Conservation (phyloP, 345 rosid genomes). For the Acer negundo region DNA sequence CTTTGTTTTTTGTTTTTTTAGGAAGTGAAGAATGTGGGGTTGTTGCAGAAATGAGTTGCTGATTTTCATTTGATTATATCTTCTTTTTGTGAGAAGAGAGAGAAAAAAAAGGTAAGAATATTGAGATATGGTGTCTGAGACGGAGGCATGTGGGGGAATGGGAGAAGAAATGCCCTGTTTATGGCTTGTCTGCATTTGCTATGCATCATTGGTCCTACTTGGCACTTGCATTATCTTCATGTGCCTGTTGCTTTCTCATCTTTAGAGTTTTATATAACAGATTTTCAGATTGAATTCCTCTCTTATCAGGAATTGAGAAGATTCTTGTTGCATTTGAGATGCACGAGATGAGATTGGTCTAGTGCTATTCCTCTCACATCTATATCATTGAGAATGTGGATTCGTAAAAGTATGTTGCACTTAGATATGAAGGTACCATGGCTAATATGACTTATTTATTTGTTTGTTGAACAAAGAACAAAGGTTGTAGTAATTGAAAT, state of each 20-base stretch:
- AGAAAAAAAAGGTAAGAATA: constrained; percentile 2
- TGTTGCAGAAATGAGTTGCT: too few species aligned
- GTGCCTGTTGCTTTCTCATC: not conserved
- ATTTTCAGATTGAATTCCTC: not conserved
- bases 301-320: too few species aligned
- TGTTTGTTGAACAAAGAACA: too few species aligned
- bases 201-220: constrained; percentile 26
- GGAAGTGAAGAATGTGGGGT: not conserved
- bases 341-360: too few species aligned
- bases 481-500: too few species aligned
- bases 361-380: too few species aligned
- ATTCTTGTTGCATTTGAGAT: too few species aligned
- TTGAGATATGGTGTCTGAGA: constrained; percentile 3
- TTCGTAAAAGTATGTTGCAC: too few species aligned
- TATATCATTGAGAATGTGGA: too few species aligned
- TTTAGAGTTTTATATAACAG: not conserved
- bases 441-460: too few species aligned
- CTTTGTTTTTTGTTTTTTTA: not conserved
- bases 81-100: constrained; percentile 17
- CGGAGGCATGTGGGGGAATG: constrained; percentile 31
- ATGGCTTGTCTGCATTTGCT: constrained; percentile 34
- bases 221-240: constrained; percentile 14
- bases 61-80: not conserved
- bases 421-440: too few species aligned
- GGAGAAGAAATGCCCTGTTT: constrained; percentile 34